phyloP scores from a whole-genome alignment of 208 protist genomes.

The Leishmania tarentolae region DNA sequence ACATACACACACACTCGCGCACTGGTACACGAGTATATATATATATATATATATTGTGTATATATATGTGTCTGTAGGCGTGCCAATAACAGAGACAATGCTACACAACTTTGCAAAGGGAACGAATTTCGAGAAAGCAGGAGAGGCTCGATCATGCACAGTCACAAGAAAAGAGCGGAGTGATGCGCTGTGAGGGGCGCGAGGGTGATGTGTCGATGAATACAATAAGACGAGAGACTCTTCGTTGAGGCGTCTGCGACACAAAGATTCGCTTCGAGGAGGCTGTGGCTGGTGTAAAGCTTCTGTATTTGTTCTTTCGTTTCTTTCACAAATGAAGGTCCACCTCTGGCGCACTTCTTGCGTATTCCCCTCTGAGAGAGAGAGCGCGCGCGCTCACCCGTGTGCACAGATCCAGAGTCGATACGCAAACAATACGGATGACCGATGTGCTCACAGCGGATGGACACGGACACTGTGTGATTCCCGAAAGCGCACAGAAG shows the following conservation, averaged over 20 bases:
- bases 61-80: too few relatives aligned
- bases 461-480: background rate
- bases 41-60: too few relatives aligned
- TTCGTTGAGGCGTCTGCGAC: background rate
- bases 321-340: background rate
- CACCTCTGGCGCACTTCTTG: background rate
- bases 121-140: background rate
- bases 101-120: background rate
- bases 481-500: background rate
- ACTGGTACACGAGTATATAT: background rate
- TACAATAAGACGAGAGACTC: background rate
- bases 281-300: background rate
- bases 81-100: too few relatives aligned
- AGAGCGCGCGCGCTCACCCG: background rate
- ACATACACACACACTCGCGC: background rate
- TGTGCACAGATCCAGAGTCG: too few relatives aligned
- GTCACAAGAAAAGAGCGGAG: background rate
- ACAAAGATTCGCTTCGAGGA: background rate
- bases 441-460: background rate
- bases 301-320: background rate
- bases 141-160: background rate
- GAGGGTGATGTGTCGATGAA: background rate
- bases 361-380: background rate
- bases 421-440: background rate
- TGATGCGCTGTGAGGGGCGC: background rate